A percentile compares a stretch with the other conserved stretches of the same genome.
Evolutionary conservation across 2,329 filamentous ascomycete species (phyloP).

Genomic region (Epichloe amarillans): DNA sequence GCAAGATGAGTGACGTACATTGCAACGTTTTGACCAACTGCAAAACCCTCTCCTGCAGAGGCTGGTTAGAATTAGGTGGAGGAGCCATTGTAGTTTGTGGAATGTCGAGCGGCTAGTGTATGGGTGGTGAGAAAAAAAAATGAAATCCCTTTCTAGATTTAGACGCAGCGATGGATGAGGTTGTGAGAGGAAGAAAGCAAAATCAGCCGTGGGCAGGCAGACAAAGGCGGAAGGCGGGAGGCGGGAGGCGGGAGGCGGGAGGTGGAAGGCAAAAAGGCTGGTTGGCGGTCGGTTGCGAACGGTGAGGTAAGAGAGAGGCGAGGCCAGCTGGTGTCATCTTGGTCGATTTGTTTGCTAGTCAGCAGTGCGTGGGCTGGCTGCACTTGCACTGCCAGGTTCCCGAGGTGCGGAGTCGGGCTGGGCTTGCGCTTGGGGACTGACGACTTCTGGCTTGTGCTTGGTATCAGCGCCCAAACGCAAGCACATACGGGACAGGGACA

Average conservation of each 20-base stretch:
- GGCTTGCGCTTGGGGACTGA: not conserved
- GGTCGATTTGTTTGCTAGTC: not conserved
- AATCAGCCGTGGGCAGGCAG: not conserved
- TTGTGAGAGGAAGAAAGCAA: not conserved
- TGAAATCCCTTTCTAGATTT: not conserved
- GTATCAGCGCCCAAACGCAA: too few species aligned
- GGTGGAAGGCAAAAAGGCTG: not conserved
- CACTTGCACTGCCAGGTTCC: not conserved
- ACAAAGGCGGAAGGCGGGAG: not conserved
- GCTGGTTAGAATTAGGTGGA: slow-evolving; percentile 55
- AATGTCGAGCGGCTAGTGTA: not conserved
- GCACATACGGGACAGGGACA: too few species aligned
- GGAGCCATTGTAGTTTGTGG: slow-evolving; percentile 31
- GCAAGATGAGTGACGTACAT: slow-evolving; percentile 45
- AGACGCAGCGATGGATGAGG: not conserved
- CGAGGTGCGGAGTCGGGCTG: not conserved
- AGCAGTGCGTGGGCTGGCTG: not conserved
- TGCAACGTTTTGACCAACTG: slow-evolving; percentile 80
- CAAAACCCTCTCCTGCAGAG: slow-evolving; percentile 62
- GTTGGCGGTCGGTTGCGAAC: not conserved
- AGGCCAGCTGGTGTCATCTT: not conserved
- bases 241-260: not conserved
- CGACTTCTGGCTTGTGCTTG: too few species aligned
- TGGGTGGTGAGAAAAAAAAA: not conserved
- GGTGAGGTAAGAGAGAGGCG: slow-evolving; percentile 3